These are phyloP conservation scores for Paecilomyces fulvus DNA, from an alignment of 2,329 filamentous ascomycete species.

Conservation along the genomic window DNA sequence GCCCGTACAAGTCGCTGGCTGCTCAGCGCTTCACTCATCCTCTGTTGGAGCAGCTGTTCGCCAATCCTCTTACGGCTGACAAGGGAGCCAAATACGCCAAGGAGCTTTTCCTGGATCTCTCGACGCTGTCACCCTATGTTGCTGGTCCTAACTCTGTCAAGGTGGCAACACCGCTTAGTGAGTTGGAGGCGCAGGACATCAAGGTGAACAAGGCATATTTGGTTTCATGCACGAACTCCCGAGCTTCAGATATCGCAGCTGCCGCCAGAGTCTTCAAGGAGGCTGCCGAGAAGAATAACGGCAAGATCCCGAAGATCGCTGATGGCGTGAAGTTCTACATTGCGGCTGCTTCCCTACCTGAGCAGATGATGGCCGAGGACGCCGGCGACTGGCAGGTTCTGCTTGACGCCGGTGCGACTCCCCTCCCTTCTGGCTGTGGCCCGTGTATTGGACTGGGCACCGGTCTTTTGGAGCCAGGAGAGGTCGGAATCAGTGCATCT, in stretches of 20 bases:
- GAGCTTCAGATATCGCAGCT: constrained; percentile 69
- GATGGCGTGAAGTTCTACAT: constrained; percentile 79
- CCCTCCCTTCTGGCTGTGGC: constrained; percentile 66
- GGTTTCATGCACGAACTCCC: constrained; percentile 81
- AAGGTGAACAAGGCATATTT: constrained; percentile 76
- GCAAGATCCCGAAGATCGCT: constrained; percentile 60
- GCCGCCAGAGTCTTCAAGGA: constrained; percentile 81
- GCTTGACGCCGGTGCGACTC: constrained; percentile 66
- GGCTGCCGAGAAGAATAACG: constrained; percentile 53
- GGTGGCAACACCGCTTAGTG: constrained; percentile 65
- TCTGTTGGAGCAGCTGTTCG: constrained; percentile 62
- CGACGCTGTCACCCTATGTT: constrained; percentile 74
- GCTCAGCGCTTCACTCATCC: constrained; percentile 61
- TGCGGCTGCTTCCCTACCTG: constrained; percentile 69
- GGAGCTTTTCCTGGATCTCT: constrained; percentile 69
- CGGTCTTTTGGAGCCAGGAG: constrained; percentile 73
- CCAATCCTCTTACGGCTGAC: constrained; percentile 61
- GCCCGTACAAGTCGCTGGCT: constrained; percentile 39
- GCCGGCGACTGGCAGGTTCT: constrained; percentile 79
- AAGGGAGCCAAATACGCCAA: constrained; percentile 75
- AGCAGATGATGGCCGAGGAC: constrained; percentile 70
- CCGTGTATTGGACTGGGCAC: constrained; percentile 79
- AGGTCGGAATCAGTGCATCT: constrained; percentile 72
- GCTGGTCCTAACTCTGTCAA: constrained; percentile 89
- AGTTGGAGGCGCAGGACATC: constrained; percentile 67